Evolutionary conservation across 2,329 filamentous ascomycete genomes (phyloP), one percentile per base, ranked within the genome.

Genomic region (Ophiocordyceps camponoti-floridani): DNA sequence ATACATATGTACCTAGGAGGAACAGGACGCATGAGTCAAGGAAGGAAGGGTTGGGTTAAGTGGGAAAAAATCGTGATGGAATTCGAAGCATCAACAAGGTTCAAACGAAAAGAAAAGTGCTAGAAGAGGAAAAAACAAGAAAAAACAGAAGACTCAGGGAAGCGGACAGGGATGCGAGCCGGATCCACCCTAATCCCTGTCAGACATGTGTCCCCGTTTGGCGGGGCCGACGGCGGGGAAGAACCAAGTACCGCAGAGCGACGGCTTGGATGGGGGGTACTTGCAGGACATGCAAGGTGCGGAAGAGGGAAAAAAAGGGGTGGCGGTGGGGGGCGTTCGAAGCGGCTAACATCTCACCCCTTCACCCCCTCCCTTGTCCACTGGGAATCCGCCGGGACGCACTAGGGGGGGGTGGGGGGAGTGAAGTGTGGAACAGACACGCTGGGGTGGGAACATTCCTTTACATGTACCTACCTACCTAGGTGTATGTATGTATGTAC

Each of bases 131-230:
- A 23, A 26, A 26, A 10, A 28, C 4, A 1, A 23, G 11, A 16
- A 16, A 31, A 33, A n/a, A 27, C n/a, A 38, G 19, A 38, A 44
- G 12, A 23, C 9, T 27, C 13, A 40, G 27, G 18, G 18, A 8
- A 40, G 43, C 33, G 31, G 38, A 31, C 31, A 43, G 43, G 38
- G 26, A 23, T 38, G 19, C 42, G 38, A 42, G 16, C 18, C 14
- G 9, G 23, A 23, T 23, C 23, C 23, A 23, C 23, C 23, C 23
- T 23, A 33, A 47, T 43, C 45, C 45, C 41, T 47, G 45, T 41
- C 47, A 44, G 40, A 46, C 47, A 48, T 48, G 47, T 46, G 47
- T 45, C 28, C 27, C 27, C 27, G 38, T 16, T n/a, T 18, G 27
- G 47, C 43, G 35, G 47, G 47, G 44, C 35, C 47, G 38, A 23